Evolutionary conservation across 2,329 filamentous ascomycete species (phyloP).

Genomic region (Pyrenochaeta sp.): DNA sequence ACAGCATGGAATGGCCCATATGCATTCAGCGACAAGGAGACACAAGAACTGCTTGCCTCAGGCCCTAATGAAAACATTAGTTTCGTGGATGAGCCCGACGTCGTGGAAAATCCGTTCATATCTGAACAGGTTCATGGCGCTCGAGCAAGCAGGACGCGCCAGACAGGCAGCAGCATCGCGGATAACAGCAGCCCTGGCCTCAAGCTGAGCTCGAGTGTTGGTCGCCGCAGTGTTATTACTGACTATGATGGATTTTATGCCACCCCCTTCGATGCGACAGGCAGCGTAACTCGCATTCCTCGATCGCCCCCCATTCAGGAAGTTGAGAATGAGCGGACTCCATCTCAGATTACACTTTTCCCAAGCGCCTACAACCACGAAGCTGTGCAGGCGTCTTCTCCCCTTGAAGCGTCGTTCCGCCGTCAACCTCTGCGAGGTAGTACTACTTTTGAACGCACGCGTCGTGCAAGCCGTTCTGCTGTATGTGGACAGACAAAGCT

Average conservation of each 20-base stretch:
- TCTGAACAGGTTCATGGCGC: too few relatives aligned
- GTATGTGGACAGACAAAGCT: constrained; percentile 45
- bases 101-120: background rate
- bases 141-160: constrained; percentile 43
- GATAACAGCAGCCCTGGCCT: constrained; percentile 45
- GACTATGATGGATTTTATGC: constrained; percentile 31
- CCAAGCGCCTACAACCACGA: constrained; percentile 19
- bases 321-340: constrained; percentile 21
- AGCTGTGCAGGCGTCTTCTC: constrained; percentile 18
- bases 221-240: constrained; percentile 16
- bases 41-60: constrained; percentile 42
- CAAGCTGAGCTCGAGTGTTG: constrained; percentile 25
- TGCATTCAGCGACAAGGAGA: constrained; percentile 41
- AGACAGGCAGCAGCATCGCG: constrained; percentile 49
- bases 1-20: constrained; percentile 30
- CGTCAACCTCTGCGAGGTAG: constrained; percentile 22
- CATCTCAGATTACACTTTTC: constrained; percentile 32
- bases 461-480: constrained; percentile 35
- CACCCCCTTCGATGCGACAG: constrained; percentile 25
- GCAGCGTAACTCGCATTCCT: constrained; percentile 31
- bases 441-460: constrained; percentile 23
- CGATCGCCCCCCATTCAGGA: constrained; percentile 6
- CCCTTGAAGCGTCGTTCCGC: constrained; percentile 11
- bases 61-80: constrained; percentile 48
- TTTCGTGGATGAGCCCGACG: constrained; percentile 23